phyloP scores from a whole-genome alignment of 768 basidiomycete genomes.

The Strobilomyces confusus region DNA sequence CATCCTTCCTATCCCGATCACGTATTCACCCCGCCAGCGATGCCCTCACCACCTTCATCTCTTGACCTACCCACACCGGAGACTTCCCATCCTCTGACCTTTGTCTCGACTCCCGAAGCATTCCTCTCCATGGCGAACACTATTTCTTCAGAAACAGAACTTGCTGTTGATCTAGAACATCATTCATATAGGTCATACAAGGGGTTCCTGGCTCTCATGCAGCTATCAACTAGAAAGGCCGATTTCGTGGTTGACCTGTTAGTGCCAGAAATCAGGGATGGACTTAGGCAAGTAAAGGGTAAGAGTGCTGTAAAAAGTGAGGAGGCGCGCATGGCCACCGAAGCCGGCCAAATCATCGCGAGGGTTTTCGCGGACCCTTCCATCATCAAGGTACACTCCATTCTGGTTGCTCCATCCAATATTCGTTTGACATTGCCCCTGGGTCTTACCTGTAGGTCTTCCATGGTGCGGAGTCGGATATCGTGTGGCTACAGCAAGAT shows the following conservation, averaged over 20 bases:
- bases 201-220: slow-evolving; percentile 93
- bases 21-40: slow-evolving; percentile 51
- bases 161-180: slow-evolving; percentile 94
- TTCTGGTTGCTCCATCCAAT: not conserved
- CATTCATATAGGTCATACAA: slow-evolving; percentile 81
- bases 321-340: slow-evolving; percentile 17
- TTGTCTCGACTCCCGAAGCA: slow-evolving; percentile 55
- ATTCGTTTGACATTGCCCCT: not conserved
- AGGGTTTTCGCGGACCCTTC: slow-evolving; percentile 67
- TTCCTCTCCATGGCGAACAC: slow-evolving; percentile 63
- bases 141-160: slow-evolving; percentile 64
- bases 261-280: slow-evolving; percentile 55
- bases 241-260: slow-evolving; percentile 90
- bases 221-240: slow-evolving; percentile 75
- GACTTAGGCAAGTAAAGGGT: slow-evolving; percentile 62
- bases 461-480: slow-evolving; percentile 92
- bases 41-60: slow-evolving; percentile 50
- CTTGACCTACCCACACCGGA: slow-evolving; percentile 50
- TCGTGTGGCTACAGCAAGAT: slow-evolving; percentile 95
- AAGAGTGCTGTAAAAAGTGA: slow-evolving; percentile 10
- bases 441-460: slow-evolving; percentile 55
- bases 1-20: slow-evolving; percentile 66
- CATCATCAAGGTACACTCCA: slow-evolving; percentile 69
- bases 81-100: slow-evolving; percentile 48
- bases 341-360: slow-evolving; percentile 46